Evolutionary conservation across 2,329 filamentous ascomycete genomes (phyloP).

Genomic region (Aplosporella prunicola): DNA sequence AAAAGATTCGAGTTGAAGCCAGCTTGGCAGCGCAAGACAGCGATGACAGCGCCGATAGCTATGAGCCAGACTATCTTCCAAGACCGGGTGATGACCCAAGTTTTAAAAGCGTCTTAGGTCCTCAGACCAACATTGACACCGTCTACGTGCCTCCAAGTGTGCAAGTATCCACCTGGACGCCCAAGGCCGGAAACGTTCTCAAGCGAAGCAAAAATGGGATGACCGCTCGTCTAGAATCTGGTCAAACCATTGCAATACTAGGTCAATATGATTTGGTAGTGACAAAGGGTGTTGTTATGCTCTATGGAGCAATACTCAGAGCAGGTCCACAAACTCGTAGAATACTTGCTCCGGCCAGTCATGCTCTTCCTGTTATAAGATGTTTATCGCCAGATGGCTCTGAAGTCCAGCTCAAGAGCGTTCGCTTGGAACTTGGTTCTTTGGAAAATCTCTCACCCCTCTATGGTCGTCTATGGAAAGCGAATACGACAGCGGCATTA

Average conservation of each 20-base stretch:
- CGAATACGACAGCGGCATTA: constrained; percentile 20
- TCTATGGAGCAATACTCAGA: constrained; percentile 56
- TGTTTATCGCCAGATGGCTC: constrained; percentile 28
- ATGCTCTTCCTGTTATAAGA: constrained; percentile 57
- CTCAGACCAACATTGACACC: not conserved
- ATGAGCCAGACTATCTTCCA: constrained; percentile 5
- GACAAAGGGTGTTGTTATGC: constrained; percentile 49
- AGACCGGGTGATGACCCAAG: constrained; percentile 4
- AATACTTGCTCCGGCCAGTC: constrained; percentile 58
- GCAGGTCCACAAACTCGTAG: constrained; percentile 36
- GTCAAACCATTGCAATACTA: constrained; percentile 34
- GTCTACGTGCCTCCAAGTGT: constrained; percentile 1
- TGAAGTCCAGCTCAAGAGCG: constrained; percentile 47
- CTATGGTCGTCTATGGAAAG: constrained; percentile 59
- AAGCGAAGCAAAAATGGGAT: constrained; percentile 17
- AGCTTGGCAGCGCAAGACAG: not conserved
- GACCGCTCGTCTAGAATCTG: constrained; percentile 21
- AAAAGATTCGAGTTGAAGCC: not conserved
- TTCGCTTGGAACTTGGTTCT: constrained; percentile 38
- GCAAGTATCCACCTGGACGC: constrained; percentile 6
- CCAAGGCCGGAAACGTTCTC: constrained; percentile 10
- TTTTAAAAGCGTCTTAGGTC: not conserved
- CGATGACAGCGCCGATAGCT: constrained; percentile 6
- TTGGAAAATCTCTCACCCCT: constrained; percentile 55
- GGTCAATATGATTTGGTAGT: constrained; percentile 61